Evolutionary conservation across 148 eudicot genomes (phyloP), one percentile per base, ranked within the genome.

Genomic region (Rhododendron simsii): DNA sequence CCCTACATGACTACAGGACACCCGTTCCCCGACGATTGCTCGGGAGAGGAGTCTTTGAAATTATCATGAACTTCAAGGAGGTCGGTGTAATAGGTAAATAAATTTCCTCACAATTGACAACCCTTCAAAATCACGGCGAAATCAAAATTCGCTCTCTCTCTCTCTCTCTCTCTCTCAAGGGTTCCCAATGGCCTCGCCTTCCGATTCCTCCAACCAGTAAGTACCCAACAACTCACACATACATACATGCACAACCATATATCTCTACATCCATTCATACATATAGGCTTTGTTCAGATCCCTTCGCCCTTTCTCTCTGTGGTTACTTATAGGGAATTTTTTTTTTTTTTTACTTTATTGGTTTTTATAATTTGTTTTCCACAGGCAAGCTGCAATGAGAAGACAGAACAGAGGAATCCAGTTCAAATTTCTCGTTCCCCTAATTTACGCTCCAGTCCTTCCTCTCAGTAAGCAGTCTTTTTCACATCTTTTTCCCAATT

Each of bases 371-470:
- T 78, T 48, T 88, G 78, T 50, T n/a, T 28, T 35, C 16, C 50
- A 39, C 71, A 88, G 93, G 84, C 91, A 90, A 48, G 87, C 83
- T 77, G 84, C 84, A 71, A 83, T 81, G 44, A 90, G 84, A 87
- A 88, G 85, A 85, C 93, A 76, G 85, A 92, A 86, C 28, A 93
- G 86, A 89, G 92, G 94, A 18, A 87, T 94, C 5, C 95, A 93
- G 2, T 41, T 91, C 44, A 84, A 93, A 78, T 91, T 93, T 65
- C 14, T 97, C 87, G 88, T 94, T 81, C 98, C 99, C 74, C 89
- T 97, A 15, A 89, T 95, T 81, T 97, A 97, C 87, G 99, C 99
- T 45, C 99, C 99, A 51, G 92, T 91, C 84, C 98, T 97, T 87
- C 99, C 99, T 84, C 96, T 97, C 81, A 97, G 99, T 97, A 87